Percentiles rank a stretch among this genome's conserved stretches.
Evolutionary conservation across 1,139 yeast species (phyloP).

Genomic region (Yamadazyma triangularis): DNA sequence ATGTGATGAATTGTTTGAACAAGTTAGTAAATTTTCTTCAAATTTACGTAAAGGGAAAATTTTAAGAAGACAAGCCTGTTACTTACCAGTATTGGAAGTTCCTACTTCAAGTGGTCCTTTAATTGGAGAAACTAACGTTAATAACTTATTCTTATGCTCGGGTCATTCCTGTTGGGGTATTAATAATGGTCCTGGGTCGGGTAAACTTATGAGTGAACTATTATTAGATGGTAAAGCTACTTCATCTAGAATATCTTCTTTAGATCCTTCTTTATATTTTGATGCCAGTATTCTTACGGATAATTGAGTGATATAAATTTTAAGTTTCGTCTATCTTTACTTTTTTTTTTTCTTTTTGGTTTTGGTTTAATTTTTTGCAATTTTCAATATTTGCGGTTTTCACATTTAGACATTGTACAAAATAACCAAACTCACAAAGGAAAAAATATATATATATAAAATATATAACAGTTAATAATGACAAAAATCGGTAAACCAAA

Average conservation of each 20-base stretch:
- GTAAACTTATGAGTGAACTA: slow-evolving; percentile 84
- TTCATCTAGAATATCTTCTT: slow-evolving; percentile 73
- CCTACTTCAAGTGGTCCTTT: slow-evolving; percentile 92
- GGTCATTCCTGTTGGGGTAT: slow-evolving; percentile 99
- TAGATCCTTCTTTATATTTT: slow-evolving; percentile 83
- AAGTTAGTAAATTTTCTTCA: slow-evolving; percentile 75
- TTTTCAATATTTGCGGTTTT: no score
- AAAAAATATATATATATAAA: no score
- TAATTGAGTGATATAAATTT: no score
- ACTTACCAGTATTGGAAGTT: slow-evolving; percentile 88
- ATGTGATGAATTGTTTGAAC: slow-evolving; percentile 81
- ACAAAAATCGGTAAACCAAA: neutral
- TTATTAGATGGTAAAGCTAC: slow-evolving; percentile 78
- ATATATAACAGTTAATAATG: neutral
- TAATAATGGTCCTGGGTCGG: slow-evolving; percentile 96
- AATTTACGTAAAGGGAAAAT: slow-evolving; percentile 72
- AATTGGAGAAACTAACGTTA: slow-evolving; percentile 88
- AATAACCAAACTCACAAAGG: no score
- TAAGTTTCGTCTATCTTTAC: no score
- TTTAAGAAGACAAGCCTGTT: slow-evolving; percentile 88
- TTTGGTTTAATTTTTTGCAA: no score
- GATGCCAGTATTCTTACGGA: slow-evolving; percentile 59
- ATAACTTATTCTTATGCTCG: slow-evolving; percentile 71
- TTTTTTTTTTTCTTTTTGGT: no score
- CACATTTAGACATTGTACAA: no score